Evolutionary conservation across 257 asterid genomes (phyloP).

Genomic region (Gynochthodes officinalis): DNA sequence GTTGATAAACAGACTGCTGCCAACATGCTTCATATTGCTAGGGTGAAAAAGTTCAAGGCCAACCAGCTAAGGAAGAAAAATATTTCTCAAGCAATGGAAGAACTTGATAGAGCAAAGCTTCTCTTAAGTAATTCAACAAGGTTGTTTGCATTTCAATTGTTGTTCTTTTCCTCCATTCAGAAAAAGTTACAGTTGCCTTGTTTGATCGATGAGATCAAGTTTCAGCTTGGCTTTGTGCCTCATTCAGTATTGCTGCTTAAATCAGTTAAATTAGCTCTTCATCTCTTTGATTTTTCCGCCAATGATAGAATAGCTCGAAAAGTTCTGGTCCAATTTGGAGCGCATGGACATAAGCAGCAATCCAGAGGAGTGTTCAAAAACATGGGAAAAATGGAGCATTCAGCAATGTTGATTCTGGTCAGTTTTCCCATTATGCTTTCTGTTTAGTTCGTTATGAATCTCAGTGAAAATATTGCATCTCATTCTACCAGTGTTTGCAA

Average conservation of each 20-base stretch:
- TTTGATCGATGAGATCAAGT: background rate
- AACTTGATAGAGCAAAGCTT: constrained; percentile 57
- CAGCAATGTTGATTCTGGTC: constrained; percentile 62
- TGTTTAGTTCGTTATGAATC: background rate
- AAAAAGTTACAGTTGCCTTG: background rate
- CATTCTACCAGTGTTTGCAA: background rate
- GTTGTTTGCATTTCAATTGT: constrained; percentile 30
- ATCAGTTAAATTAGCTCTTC: background rate
- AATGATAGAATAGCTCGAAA: constrained; percentile 55
- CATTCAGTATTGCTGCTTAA: background rate
- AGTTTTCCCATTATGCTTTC: constrained; percentile 27
- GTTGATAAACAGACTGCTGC: constrained; percentile 57
- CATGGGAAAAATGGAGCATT: constrained; percentile 41
- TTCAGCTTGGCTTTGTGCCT: background rate
- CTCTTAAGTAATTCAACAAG: constrained; percentile 58
- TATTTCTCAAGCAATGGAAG: constrained; percentile 47
- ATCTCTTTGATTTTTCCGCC: background rate
- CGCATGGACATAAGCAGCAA: constrained; percentile 37
- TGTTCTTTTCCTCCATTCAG: constrained; percentile 15
- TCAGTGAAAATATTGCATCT: background rate
- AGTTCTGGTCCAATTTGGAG: constrained; percentile 33
- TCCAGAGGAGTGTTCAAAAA: constrained; percentile 31
- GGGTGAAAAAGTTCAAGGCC: constrained; percentile 56
- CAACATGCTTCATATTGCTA: constrained; percentile 65
- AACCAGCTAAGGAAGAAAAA: constrained; percentile 48